Conservation (phyloP, 1,284 basidiomycete genomes). For the Puccinia hordei region DNA sequence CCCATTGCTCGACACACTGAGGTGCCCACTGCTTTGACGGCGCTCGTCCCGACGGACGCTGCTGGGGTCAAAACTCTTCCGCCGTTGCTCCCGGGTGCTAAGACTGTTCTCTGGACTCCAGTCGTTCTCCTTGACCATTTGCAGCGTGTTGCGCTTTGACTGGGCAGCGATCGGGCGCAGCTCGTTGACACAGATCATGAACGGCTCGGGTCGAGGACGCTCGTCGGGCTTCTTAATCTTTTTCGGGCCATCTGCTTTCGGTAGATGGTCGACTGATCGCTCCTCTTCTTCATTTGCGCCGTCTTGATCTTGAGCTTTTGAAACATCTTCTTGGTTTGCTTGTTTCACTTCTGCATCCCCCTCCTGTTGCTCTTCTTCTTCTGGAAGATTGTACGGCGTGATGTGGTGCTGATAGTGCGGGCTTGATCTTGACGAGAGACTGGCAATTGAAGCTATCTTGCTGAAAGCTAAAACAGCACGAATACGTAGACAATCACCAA, state of each 20-base stretch:
- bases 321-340: background rate
- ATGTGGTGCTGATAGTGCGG: constrained; percentile 1
- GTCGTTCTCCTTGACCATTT: background rate
- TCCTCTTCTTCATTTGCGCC: background rate
- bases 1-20: no score
- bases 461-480: background rate
- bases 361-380: background rate
- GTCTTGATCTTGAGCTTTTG: background rate
- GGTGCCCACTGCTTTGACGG: background rate
- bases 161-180: background rate
- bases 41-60: background rate
- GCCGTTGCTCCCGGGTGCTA: background rate
- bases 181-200: constrained; percentile 1
- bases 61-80: background rate
- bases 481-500: background rate
- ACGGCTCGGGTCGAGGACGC: background rate
- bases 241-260: background rate
- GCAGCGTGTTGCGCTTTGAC: background rate
- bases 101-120: background rate
- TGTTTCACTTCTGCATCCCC: background rate
- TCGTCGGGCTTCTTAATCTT: background rate
- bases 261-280: background rate
- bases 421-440: constrained; percentile 3
- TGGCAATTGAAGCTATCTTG: constrained; percentile 14
- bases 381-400: constrained; percentile 9